Percentiles rank a stretch among this genome's conserved stretches.
phyloP scores from a whole-genome alignment of 768 basidiomycete species.

The Gymnopilus junonius region DNA sequence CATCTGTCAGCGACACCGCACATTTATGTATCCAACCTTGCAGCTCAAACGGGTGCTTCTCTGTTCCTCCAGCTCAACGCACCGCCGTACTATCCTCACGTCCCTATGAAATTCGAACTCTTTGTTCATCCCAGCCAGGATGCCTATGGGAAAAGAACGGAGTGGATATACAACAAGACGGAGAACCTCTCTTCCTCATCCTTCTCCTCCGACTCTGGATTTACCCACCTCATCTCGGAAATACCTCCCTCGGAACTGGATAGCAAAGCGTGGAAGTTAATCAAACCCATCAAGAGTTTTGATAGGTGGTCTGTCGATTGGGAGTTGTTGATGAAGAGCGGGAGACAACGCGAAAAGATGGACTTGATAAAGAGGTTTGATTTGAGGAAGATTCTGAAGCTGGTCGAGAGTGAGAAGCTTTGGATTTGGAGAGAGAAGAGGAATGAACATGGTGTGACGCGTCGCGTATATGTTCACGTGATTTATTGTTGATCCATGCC shows the following conservation, averaged over 20 bases:
- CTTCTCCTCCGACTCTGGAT: constrained; percentile 38
- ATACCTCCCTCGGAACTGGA: constrained; percentile 25
- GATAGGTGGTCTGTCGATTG: constrained; percentile 36
- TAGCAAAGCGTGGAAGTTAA: constrained; percentile 45
- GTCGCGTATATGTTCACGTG: too few relatives aligned
- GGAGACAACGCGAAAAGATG: background rate
- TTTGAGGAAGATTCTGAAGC: constrained; percentile 31
- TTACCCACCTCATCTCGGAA: constrained; percentile 73
- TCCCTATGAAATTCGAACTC: constrained; percentile 3
- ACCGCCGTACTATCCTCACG: constrained; percentile 48
- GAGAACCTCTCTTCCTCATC: constrained; percentile 56
- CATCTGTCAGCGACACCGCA: constrained; percentile 38
- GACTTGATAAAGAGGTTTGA: constrained; percentile 25
- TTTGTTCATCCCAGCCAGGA: background rate
- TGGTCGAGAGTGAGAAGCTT: constrained; percentile 44
- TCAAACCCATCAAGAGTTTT: constrained; percentile 51
- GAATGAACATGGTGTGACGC: background rate
- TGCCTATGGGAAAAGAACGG: background rate
- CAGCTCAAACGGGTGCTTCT: constrained; percentile 89
- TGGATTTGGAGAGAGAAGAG: constrained; percentile 50
- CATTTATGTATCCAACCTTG: constrained; percentile 84
- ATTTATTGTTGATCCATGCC: too few relatives aligned
- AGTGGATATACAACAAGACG: constrained; percentile 84
- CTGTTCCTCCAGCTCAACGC: constrained; percentile 79
- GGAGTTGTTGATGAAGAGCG: constrained; percentile 22